Percentiles rank a stretch among this genome's conserved stretches.
Conservation (phyloP, 2,329 filamentous ascomycete genomes). For the Botrytis tulipae region DNA sequence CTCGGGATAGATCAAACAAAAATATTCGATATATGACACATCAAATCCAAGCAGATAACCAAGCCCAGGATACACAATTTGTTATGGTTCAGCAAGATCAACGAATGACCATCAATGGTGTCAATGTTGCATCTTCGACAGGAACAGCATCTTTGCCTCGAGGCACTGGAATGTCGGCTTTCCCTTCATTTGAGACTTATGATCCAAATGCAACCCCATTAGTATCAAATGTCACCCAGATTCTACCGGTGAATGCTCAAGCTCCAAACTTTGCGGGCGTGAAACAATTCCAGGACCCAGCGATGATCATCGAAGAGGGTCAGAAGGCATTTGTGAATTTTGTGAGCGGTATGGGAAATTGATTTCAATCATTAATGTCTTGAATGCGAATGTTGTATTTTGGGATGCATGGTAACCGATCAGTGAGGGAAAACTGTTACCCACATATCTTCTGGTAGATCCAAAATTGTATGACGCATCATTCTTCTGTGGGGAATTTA, state of each 20-base stretch:
- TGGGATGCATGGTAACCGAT: background rate
- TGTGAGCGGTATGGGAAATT: background rate
- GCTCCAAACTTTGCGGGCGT: conserved; percentile 26
- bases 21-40: conserved; percentile 33
- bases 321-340: conserved; percentile 29
- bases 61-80: conserved; percentile 20
- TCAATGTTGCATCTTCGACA: conserved; percentile 14
- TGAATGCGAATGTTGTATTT: background rate
- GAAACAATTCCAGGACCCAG: conserved; percentile 27
- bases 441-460: conserved; percentile 5
- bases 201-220: conserved; percentile 21
- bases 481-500: background rate
- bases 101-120: conserved; percentile 21
- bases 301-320: conserved; percentile 31
- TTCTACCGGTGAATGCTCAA: conserved; percentile 27
- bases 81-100: conserved; percentile 29
- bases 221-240: conserved; percentile 22
- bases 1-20: conserved; percentile 26
- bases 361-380: background rate
- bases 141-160: conserved; percentile 10
- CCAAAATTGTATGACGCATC: conserved; percentile 2
- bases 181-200: conserved; percentile 13
- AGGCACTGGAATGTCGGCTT: background rate
- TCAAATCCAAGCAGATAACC: conserved; percentile 32
- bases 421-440: background rate